Evolutionary conservation across 1,284 basidiomycete species (phyloP).

Genomic region (Heterobasidion irregulare): DNA sequence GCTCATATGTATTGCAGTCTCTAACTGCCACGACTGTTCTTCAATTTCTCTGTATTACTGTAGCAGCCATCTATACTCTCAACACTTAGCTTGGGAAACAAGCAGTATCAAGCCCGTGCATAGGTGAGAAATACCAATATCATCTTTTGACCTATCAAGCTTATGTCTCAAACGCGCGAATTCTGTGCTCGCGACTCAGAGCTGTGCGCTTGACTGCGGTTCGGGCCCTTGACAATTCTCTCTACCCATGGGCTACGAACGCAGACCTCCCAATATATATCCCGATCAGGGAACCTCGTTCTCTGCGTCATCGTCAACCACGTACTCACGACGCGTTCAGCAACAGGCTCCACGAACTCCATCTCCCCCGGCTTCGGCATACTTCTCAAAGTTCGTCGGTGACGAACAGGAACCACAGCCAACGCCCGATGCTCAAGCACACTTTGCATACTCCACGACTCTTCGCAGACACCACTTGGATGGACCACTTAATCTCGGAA

Average conservation of each 20-base stretch:
- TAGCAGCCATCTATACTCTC: too few relatives aligned
- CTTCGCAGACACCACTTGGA: constrained; percentile 58
- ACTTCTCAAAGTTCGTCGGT: constrained; percentile 52
- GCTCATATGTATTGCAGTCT: too few relatives aligned
- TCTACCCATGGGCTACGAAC: constrained; percentile 2
- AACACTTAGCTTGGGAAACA: too few relatives aligned
- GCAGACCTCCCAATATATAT: background rate
- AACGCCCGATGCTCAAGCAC: constrained; percentile 51
- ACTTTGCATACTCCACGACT: constrained; percentile 81
- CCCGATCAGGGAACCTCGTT: background rate
- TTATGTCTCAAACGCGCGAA: background rate
- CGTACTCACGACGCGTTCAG: constrained; percentile 5
- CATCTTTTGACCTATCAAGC: too few relatives aligned
- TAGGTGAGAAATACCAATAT: too few relatives aligned
- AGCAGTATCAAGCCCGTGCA: too few relatives aligned
- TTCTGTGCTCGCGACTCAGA: background rate
- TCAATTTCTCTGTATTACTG: too few relatives aligned
- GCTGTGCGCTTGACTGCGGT: background rate
- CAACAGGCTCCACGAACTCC: constrained; percentile 24
- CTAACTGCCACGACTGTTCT: too few relatives aligned
- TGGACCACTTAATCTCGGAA: constrained; percentile 23
- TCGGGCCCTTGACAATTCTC: background rate
- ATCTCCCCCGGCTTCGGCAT: constrained; percentile 71
- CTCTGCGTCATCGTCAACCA: background rate
- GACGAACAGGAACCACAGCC: constrained; percentile 45